Base-by-base conservation (phyloP, 2,329 filamentous ascomycete genomes). In the Allantophomopsis lycopodina region DNA sequence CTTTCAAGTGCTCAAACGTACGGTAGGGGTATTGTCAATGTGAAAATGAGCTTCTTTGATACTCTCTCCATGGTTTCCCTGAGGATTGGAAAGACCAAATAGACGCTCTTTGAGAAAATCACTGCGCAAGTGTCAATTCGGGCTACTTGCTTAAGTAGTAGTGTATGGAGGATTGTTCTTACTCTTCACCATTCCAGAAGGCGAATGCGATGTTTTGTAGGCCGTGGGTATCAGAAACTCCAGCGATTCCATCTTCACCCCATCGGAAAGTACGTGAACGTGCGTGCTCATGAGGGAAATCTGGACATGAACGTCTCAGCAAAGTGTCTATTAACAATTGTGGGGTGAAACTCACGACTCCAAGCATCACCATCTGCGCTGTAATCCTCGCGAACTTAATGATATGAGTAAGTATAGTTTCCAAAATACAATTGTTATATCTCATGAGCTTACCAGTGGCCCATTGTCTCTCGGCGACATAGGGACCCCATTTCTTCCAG, bases 121-220 rank as follows among this genome's bases (percentile, higher is more conserved):
- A 59, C 87, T 94, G 50, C 15, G 15, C 4, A 37, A 36, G 39
- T 56, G 74, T 57, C 76, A 66, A 42, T 14, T 23, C 36, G 8
- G 33, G 21, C 37, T 21, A 36, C 28, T 38, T 30, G 14, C 7
- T n/a, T n/a, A 30, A 7, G 18, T 7, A 20, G 7, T 20, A 20
- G 18, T n/a, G 10, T 28, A 33, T 3, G 20, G 16, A 18, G 23
- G 20, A n/a, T 53, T 61, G 20, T 23, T 60, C 73, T 50, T 58
- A 94, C 87, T 96, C 89, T 65, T 95, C 77, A 60, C 87, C 88
- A 58, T 96, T 96, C 89, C 89, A 96, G 60, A 96, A 96, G 39
- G 86, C 78, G 67, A 96, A 95, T 3, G 83, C 85, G 59, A 96
- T 82, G 60, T 96, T 94, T 61, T 94, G 83, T 40, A 82, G 65